Base-by-base conservation (phyloP, 352 stramenopile genomes). In the Phytophthora citrophthora region DNA sequence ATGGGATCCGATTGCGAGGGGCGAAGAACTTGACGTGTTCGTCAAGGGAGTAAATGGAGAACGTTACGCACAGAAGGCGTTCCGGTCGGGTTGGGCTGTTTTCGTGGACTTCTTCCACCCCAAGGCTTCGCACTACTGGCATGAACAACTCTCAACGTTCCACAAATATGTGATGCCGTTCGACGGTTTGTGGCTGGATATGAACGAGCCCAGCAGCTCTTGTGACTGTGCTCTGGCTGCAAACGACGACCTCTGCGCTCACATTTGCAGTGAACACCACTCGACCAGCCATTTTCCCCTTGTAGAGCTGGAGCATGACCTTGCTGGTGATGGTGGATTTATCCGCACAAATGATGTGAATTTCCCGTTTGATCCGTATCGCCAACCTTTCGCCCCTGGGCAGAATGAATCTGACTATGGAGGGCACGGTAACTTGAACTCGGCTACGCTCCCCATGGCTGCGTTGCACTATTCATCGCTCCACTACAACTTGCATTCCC, bases 91-190 rank as follows among this genome's bases (percentile, higher is more conserved):
- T 1, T 93, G 86, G 76, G 84, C 85, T 5, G 72, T 74, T 9
- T 95, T 94, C 55, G 76, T 95, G 4, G 90, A 97, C 31, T 97
- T 96, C 38, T 92, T 93, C 36, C 80, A 96, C 27, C 88, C 90
- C 3, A 76, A 90, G 44, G 76, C 90, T 32, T 79, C 74, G 7
- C 39, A 38, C 1, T 97, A 80, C 41, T 96, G 89, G 83, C 58
- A 69, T 3, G 68, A 90, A n/a, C 81, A 93, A 52, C 59, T 96
- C 3, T 44, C 65, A 0, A 66, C 55, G 3, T 94, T 93, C 26
- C 74, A 93, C 57, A 62, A 86, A 11, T 70, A 78, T 39, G 44
- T 89, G 13, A 60, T 91, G 16, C 70, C 74, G 12, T 94, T 91
- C 9, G 89, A 96, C 50, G 89, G 90, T 0, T 58, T 96, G 26